phyloP scores from a whole-genome alignment of 345 rosid genomes.

The Odontarrhena argentea region DNA sequence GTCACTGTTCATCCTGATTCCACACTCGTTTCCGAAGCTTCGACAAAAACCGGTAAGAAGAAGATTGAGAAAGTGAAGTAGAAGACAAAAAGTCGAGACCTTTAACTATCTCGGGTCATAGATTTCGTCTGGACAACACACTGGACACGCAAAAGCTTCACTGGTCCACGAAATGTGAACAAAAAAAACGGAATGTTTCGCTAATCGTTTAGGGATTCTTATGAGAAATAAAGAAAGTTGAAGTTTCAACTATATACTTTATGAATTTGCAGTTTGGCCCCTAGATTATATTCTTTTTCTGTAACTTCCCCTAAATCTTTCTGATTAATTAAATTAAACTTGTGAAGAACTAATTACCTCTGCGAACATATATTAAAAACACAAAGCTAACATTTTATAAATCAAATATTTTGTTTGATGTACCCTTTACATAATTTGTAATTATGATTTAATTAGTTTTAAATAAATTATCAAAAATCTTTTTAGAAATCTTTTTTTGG shows the following conservation, averaged over 20 bases:
- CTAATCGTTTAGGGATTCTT: neutral
- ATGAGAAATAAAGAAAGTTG: neutral
- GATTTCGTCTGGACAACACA: slow-evolving; percentile 16
- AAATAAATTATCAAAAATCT: no score
- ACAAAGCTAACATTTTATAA: no score
- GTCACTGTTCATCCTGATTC: slow-evolving; percentile 47
- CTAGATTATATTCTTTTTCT: neutral
- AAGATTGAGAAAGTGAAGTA: slow-evolving; percentile 17
- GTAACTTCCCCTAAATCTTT: neutral
- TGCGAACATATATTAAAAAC: no score
- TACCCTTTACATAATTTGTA: no score
- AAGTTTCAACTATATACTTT: slow-evolving; percentile 6
- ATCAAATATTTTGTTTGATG: no score
- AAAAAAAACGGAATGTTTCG: neutral
- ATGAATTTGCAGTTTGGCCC: slow-evolving; percentile 13
- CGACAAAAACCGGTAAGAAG: slow-evolving; percentile 5
- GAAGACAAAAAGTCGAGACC: neutral
- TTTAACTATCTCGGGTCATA: neutral
- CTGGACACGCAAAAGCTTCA: neutral
- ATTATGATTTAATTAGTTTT: no score
- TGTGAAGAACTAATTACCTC: no score
- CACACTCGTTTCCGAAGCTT: slow-evolving; percentile 6
- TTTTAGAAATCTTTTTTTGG: no score
- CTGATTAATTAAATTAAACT: no score
- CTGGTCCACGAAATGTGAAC: slow-evolving; percentile 25